Conservation (phyloP, 495 filamentous ascomycete species). For the Bombardia bombarda region DNA sequence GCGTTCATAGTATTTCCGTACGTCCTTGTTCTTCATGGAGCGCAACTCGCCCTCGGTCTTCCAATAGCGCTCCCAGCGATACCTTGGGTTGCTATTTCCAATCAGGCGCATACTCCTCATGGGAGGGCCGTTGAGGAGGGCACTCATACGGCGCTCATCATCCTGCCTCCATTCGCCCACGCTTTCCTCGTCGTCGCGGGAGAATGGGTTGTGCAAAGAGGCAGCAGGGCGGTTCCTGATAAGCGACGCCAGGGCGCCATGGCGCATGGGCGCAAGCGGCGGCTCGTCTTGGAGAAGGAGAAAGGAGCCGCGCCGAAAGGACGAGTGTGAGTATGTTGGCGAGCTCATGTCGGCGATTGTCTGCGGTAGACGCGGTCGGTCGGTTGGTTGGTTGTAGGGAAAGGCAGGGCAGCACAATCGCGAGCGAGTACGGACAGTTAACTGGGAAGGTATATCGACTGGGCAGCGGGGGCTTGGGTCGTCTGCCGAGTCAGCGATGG, state of each 20-base stretch:
- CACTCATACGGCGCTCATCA: constrained; percentile 43
- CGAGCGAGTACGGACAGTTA: not conserved
- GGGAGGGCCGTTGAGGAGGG: constrained; percentile 54
- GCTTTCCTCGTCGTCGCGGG: constrained; percentile 21
- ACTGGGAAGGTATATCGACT: not conserved
- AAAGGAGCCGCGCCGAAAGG: constrained; percentile 22
- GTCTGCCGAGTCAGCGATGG: no score
- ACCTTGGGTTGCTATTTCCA: constrained; percentile 66
- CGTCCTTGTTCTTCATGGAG: constrained; percentile 52
- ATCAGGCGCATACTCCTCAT: constrained; percentile 74
- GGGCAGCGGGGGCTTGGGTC: no score
- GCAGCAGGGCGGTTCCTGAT: constrained; percentile 26
- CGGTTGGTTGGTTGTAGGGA: no score
- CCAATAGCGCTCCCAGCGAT: constrained; percentile 68
- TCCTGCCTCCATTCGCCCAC: constrained; percentile 3
- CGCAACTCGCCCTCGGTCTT: constrained; percentile 60
- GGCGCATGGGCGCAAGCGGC: constrained; percentile 19
- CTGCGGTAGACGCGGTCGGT: no score
- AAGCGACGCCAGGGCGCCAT: constrained; percentile 26
- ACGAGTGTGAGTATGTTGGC: constrained; percentile 7
- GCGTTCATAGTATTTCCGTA: constrained; percentile 73
- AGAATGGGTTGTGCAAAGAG: constrained; percentile 1
- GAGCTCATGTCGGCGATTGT: constrained; percentile 8
- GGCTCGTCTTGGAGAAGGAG: constrained; percentile 30
- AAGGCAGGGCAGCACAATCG: not conserved